phyloP scores from a whole-genome alignment of 345 rosid genomes.

The Acer negundo region DNA sequence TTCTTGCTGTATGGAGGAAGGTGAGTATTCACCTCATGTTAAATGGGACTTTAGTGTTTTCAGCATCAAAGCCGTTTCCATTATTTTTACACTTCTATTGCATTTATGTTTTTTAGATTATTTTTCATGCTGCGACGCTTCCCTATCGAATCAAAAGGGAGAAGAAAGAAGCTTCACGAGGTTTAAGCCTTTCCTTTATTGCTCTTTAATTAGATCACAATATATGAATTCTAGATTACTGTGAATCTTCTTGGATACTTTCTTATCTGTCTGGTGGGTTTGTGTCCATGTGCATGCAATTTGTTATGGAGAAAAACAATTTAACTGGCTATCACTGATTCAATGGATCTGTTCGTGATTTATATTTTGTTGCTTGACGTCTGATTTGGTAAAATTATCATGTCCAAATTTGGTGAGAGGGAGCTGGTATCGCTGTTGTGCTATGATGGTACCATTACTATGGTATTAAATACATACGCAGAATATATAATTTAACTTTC shows the following conservation, averaged over 20 bases:
- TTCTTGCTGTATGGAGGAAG: conserved; percentile 98
- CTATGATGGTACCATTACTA: background rate
- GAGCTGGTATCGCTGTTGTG: background rate
- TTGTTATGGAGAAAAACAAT: background rate
- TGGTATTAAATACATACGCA: background rate
- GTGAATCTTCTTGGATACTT: background rate
- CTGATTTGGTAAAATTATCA: background rate
- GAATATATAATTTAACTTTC: background rate
- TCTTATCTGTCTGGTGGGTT: background rate
- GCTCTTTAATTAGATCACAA: background rate
- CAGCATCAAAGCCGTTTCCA: conserved; percentile 11
- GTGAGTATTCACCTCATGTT: conserved; percentile 39
- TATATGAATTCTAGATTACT: background rate
- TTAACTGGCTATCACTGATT: background rate
- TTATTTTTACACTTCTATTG: conserved; percentile 16
- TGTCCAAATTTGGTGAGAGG: background rate
- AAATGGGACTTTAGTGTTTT: conserved; percentile 10
- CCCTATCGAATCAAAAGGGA: conserved; percentile 97
- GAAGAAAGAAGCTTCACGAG: conserved; percentile 98
- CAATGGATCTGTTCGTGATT: background rate
- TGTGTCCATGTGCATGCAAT: background rate
- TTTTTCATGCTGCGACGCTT: conserved; percentile 94
- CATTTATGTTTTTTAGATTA: conserved; percentile 45
- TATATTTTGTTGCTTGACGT: background rate
- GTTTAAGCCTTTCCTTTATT: conserved; percentile 38